phyloP scores from a whole-genome alignment of 257 asterid species.

The Gynochthodes officinalis region DNA sequence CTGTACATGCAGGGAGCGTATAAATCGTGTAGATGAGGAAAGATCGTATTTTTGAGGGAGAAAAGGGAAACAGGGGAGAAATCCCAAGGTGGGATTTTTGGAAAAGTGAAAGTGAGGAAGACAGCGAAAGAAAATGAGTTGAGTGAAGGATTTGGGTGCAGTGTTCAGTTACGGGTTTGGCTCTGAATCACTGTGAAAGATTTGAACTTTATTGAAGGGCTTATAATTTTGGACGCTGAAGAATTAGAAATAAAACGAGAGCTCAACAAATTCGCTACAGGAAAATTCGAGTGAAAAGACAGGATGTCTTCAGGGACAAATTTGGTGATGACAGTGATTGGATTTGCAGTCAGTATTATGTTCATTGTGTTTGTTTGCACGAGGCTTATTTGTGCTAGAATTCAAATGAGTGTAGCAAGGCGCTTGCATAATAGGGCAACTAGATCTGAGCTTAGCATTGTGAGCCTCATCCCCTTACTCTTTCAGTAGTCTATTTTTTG shows the following conservation, averaged over 20 bases:
- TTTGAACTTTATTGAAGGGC: conserved; percentile 21
- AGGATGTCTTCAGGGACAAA: conserved; percentile 61
- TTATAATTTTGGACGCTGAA: conserved; percentile 18
- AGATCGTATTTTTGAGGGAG: conserved; percentile 16
- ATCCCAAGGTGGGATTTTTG: background rate
- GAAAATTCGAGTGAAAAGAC: conserved; percentile 14
- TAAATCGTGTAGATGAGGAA: conserved; percentile 11
- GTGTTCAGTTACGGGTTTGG: too few species aligned
- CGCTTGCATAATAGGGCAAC: conserved; percentile 42
- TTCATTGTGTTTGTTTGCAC: conserved; percentile 82
- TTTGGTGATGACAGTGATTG: conserved; percentile 90
- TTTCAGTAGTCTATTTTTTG: conserved; percentile 2
- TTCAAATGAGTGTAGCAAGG: conserved; percentile 53
- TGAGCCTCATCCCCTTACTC: conserved; percentile 36
- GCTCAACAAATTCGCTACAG: conserved; percentile 22
- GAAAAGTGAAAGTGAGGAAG: background rate
- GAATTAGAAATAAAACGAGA: background rate
- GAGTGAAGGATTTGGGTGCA: conserved; percentile 2
- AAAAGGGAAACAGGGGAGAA: conserved; percentile 13
- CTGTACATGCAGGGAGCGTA: conserved; percentile 14
- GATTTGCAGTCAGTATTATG: conserved; percentile 67
- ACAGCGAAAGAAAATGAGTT: background rate
- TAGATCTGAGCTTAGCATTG: conserved; percentile 70
- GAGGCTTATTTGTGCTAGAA: conserved; percentile 78
- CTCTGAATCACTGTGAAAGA: conserved; percentile 23